Evolutionary conservation across 2,329 filamentous ascomycete genomes (phyloP), one percentile per base, ranked within the genome.

Genomic region (Fusarium tricinctum): DNA sequence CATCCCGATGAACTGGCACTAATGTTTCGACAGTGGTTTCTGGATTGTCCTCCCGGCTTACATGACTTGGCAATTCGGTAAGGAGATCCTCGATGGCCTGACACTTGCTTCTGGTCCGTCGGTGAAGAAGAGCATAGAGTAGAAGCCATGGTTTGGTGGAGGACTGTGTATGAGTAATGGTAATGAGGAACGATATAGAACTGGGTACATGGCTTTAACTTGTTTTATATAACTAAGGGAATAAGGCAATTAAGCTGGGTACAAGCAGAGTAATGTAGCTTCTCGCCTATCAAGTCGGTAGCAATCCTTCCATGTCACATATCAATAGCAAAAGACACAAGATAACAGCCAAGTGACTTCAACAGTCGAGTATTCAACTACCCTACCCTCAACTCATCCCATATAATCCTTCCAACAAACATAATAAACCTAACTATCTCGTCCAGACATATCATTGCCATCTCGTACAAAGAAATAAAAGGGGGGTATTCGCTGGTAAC

Each of bases 31-130:
- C 57, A 89, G 86, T 66, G 86, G 85, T 63, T 78, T 81, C 1
- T 89, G 86, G 86, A 80, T 89, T 46, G 70, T 88, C 48, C 79
- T 84, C 33, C 82, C 86, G 0, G 73, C 82, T 5, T 84, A 85
- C 75, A 85, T 89, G 79, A 79, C 85, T 54, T 83, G 80, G 70
- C 76, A 75, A 6, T 73, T 87, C 43, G 85, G 85, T 26, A 66
- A 74, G 48, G 84, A 87, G 56, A 82, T 88, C 53, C 56, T 88
- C 51, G 73, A 82, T 17, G 83, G 80, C 0, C 76, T 88, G 33
- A 77, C 79, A 6, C 70, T 72, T 8, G 80, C 81, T 2, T 79
- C 81, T 3, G 70, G 66, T 7, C 74, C 75, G 26, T 60, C 73
- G 74, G 73, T 71, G 8, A 67, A 62, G 32, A 39, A 49, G 7